A percentile compares a stretch with the other conserved stretches of the same genome.
Evolutionary conservation across 2,329 filamentous ascomycete genomes (phyloP).

Genomic region (Acrodontium crateriforme): DNA sequence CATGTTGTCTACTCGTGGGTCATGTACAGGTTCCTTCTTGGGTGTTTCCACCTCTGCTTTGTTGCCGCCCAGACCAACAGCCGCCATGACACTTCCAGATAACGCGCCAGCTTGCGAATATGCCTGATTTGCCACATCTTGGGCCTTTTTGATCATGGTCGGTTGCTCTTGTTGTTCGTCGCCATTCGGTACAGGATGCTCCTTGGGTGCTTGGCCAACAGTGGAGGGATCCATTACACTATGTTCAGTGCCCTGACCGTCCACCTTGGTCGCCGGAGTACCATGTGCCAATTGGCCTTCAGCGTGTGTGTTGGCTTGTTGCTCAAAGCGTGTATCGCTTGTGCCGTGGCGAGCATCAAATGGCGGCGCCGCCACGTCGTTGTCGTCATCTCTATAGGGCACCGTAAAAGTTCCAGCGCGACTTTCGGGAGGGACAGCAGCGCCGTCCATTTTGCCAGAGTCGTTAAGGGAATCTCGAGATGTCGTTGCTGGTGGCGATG

Average conservation of each 20-base stretch:
- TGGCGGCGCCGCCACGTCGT: slow-evolving; percentile 25
- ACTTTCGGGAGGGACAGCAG: slow-evolving; percentile 6
- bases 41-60: slow-evolving; percentile 16
- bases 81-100: slow-evolving; percentile 23
- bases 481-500: slow-evolving; percentile 1
- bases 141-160: slow-evolving; percentile 30
- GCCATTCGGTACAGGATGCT: slow-evolving; percentile 22
- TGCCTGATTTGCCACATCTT: slow-evolving; percentile 22
- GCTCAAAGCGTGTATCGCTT: slow-evolving; percentile 26
- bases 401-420: slow-evolving; percentile 13
- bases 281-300: slow-evolving; percentile 27
- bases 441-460: slow-evolving; percentile 5
- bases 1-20: slow-evolving; percentile 19
- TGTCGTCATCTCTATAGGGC: slow-evolving; percentile 11
- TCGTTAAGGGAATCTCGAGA: slow-evolving; percentile 3
- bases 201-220: slow-evolving; percentile 36
- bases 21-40: slow-evolving; percentile 13
- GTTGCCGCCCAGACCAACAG: slow-evolving; percentile 18
- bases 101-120: slow-evolving; percentile 13
- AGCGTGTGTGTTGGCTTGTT: slow-evolving; percentile 31
- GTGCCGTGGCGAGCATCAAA: slow-evolving; percentile 24
- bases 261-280: slow-evolving; percentile 29
- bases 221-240: slow-evolving; percentile 34
- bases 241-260: slow-evolving; percentile 32
- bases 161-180: slow-evolving; percentile 20